Evolutionary conservation across 768 basidiomycete genomes (phyloP), one percentile per base, ranked within the genome.

Genomic region (Trametes sanguinea): DNA sequence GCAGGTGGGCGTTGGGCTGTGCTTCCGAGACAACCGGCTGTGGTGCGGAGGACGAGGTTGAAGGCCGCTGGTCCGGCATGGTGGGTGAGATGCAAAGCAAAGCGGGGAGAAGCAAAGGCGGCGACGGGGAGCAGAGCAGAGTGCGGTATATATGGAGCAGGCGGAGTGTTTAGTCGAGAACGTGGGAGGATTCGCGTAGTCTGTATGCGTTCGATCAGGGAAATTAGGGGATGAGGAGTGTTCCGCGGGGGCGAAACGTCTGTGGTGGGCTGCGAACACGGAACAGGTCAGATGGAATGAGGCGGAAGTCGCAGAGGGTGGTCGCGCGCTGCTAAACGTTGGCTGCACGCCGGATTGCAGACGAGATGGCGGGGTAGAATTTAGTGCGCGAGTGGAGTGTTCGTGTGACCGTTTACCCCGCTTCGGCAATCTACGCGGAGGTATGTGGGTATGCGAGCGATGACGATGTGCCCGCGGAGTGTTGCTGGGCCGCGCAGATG

Each of bases 171-270:
- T 60, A 64, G 54, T 57, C 62, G 54, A 57, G 54, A 57, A 60
- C 58, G 63, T 60, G 63, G 58, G 63, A 60, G 62, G 57, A 48
- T 42, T 64, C 63, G 63, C 48, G 63, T 64, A 55, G 56, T 6
- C 47, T 56, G 62, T 51, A 43, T 52, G 54, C 63, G 46, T 40
- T 37, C 62, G 63, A 64, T 64, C 63, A 64, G 50, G 50, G 54
- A 51, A 44, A 47, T 35, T n/a, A 51, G 52, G 45, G 37, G 14
- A 37, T 37, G 50, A 54, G 17, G 29, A 52, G 35, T 33, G 51
- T 52, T 43, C 57, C 57, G 57, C 42, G 33, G 35, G 50, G 42
- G 56, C 40, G 39, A 39, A 47, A 39, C 44, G 46, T 43, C 14
- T 54, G 14, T 43, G 42, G 42, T 43, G 45, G 35, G 57, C 11